phyloP scores from a whole-genome alignment of 257 asterid species.

The Solanum appendiculatum region DNA sequence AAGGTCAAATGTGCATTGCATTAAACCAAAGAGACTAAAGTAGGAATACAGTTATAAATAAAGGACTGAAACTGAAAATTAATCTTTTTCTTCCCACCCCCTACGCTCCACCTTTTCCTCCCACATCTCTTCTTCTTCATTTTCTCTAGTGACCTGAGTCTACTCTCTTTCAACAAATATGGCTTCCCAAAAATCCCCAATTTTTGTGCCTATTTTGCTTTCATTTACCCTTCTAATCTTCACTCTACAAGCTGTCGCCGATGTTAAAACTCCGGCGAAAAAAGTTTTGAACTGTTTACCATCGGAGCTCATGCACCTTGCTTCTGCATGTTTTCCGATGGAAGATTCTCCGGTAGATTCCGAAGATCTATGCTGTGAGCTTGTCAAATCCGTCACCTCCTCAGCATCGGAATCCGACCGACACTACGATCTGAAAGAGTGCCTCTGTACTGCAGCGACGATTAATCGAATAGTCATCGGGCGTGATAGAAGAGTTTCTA shows the following conservation, averaged over 20 bases:
- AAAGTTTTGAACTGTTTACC: not conserved
- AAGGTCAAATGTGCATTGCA: not conserved
- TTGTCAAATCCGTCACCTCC: not conserved
- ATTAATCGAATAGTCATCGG: not conserved
- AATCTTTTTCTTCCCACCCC: not conserved
- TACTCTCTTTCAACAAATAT: not conserved
- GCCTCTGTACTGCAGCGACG: not conserved
- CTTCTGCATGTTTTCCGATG: not conserved
- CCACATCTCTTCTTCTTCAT: not conserved
- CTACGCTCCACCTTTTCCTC: not conserved
- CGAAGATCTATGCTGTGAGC: not conserved
- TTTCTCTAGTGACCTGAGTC: not conserved
- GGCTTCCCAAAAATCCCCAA: not conserved
- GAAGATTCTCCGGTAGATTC: not conserved
- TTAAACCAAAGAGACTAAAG: not conserved
- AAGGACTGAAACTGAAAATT: not conserved
- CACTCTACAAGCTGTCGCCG: not conserved
- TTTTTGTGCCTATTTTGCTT: not conserved
- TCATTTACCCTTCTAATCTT: not conserved
- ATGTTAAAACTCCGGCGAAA: not conserved
- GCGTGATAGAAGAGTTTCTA: not conserved
- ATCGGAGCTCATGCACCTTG: not conserved
- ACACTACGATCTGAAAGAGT: not conserved
- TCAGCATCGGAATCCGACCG: not conserved
- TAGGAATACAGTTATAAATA: not conserved